Percentiles rank a stretch among this genome's conserved stretches.
phyloP scores from a whole-genome alignment of 2,329 filamentous ascomycete species.

The Domatiomyces catenatus region DNA sequence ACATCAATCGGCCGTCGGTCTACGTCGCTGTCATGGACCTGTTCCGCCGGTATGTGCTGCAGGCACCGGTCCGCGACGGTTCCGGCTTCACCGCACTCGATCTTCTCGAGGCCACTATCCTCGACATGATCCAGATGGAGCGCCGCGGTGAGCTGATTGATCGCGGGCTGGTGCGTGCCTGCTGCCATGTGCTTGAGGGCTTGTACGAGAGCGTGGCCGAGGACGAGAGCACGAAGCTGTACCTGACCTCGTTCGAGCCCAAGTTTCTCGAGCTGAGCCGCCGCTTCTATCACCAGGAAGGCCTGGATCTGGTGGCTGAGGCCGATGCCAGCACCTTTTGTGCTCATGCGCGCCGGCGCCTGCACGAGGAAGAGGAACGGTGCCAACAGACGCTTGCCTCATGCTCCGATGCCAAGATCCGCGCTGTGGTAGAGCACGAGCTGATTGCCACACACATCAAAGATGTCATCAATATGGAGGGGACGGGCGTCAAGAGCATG shows the following conservation, averaged over 20 bases:
- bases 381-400: slow-evolving; percentile 68
- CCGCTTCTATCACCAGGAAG: slow-evolving; percentile 62
- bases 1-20: slow-evolving; percentile 59
- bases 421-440: slow-evolving; percentile 61
- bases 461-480: slow-evolving; percentile 71
- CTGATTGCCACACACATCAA: slow-evolving; percentile 62
- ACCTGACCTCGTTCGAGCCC: slow-evolving; percentile 67
- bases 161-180: slow-evolving; percentile 63
- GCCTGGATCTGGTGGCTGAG: slow-evolving; percentile 56
- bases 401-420: slow-evolving; percentile 57
- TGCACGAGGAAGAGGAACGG: slow-evolving; percentile 66
- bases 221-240: slow-evolving; percentile 63
- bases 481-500: slow-evolving; percentile 74
- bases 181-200: slow-evolving; percentile 75
- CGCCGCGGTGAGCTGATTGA: slow-evolving; percentile 80
- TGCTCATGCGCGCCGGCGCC: slow-evolving; percentile 54
- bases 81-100: slow-evolving; percentile 43
- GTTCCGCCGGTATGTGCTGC: slow-evolving; percentile 74
- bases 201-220: slow-evolving; percentile 73
- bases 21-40: slow-evolving; percentile 73
- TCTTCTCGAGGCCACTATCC: slow-evolving; percentile 63
- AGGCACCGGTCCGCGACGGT: slow-evolving; percentile 36
- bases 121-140: slow-evolving; percentile 88
- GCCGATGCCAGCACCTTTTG: slow-evolving; percentile 73
- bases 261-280: slow-evolving; percentile 57